phyloP scores from a whole-genome alignment of 129 eudicot genomes.

The Flaveria robusta region DNA sequence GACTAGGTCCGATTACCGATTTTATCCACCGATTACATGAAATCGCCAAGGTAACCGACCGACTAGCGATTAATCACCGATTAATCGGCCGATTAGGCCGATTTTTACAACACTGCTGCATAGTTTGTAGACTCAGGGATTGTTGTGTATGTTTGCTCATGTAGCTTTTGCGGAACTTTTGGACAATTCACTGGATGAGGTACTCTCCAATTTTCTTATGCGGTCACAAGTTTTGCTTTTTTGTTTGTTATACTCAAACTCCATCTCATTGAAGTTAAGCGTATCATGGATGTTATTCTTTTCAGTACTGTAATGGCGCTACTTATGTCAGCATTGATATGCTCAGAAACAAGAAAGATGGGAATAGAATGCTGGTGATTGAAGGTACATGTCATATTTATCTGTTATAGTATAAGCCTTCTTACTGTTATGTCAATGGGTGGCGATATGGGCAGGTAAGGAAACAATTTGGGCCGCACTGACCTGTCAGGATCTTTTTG shows the following conservation, averaged over 20 bases:
- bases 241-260: background rate
- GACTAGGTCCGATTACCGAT: too few relatives aligned
- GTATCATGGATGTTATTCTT: background rate
- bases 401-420: background rate
- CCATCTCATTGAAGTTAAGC: background rate
- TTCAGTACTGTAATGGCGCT: constrained; percentile 82
- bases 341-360: constrained; percentile 77
- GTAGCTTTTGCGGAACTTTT: constrained; percentile 95
- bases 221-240: background rate
- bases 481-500: background rate
- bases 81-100: too few relatives aligned
- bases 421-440: background rate
- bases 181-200: constrained; percentile 97
- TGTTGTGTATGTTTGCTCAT: constrained; percentile 10
- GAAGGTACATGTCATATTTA: constrained; percentile 61
- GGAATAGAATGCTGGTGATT: constrained; percentile 77
- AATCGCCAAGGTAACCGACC: too few relatives aligned
- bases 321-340: constrained; percentile 82
- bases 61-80: too few relatives aligned
- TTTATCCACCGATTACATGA: too few relatives aligned
- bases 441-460: background rate
- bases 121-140: constrained; percentile 24
- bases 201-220: constrained; percentile 12
- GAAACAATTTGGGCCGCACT: background rate
- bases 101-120: too few relatives aligned